Base-by-base conservation (phyloP, 2,329 filamentous ascomycete genomes). In the Botrytis fabae region DNA sequence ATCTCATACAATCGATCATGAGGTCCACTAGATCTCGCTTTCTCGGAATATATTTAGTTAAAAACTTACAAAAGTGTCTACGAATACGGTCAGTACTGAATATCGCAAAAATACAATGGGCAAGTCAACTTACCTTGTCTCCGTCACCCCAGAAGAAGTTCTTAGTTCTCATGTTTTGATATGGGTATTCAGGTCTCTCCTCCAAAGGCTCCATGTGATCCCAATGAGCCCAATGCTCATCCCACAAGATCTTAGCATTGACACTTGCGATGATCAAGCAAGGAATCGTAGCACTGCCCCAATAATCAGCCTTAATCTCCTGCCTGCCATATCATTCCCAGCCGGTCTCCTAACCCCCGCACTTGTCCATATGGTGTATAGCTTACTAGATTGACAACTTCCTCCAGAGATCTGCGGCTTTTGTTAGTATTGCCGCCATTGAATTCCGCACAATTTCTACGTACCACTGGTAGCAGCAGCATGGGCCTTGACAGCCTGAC, bases 201-300 rank as follows among this genome's bases (percentile, higher is more conserved):
- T 97, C 94, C 79, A 95, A 87, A 78, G 96, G 93, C 75, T 92
- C 90, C 84, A 93, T 85, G 86, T 98, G 95, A 70, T 84, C 85
- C 90, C 92, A 94, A 88, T 99, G 96, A 85, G 97, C 93, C 95
- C 95, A 98, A 85, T 99, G 96, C 86, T 97, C 93, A 80, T 89
- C 91, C 94, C 94, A 99, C 76, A 97, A 90, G 82, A 91, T 90
- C 83, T 92, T 97, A 80, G 95, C 95, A 84, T 99, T 99, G 84
- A 91, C 86, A 78, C 85, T 83, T 74, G 92, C 91, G 78, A 94
- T 85, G 78, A 91, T 84, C 73, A 98, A 86, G 82, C 85, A 86
- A 73, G 95, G 95, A 77, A 92, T 85, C 78, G 93, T 90, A 81
- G 87, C 91, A 84, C 95, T 97, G 82, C 79, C 73, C 48, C 32